phyloP scores from a whole-genome alignment of 73 alveolate genomes.

The Symbiodinium natans region DNA sequence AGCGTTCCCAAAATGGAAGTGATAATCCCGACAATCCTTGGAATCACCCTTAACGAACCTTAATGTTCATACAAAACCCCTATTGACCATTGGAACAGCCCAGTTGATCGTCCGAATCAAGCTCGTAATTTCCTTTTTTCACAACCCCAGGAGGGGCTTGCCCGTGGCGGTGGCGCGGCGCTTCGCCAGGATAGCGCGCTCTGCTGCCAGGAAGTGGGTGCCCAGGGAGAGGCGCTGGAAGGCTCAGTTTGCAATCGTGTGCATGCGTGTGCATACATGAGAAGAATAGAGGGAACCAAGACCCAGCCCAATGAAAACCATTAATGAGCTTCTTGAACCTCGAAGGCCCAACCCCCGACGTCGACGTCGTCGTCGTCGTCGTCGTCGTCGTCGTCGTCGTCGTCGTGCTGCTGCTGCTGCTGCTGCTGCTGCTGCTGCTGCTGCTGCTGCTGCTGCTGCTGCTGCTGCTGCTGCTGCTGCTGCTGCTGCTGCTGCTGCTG shows the following conservation, averaged over 20 bases:
- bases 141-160: too few species aligned
- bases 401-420: not conserved
- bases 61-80: too few species aligned
- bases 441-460: not conserved
- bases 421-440: not conserved
- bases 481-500: not conserved
- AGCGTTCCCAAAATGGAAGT: too few species aligned
- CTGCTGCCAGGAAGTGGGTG: slow-evolving; percentile 25
- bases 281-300: not conserved
- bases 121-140: too few species aligned
- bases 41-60: too few species aligned
- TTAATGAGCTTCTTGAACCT: not conserved
- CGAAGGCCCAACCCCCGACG: not conserved
- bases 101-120: too few species aligned
- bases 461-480: not conserved
- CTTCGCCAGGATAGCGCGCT: not conserved
- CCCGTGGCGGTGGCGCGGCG: slow-evolving; percentile 11
- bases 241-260: not conserved
- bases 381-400: not conserved
- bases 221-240: slow-evolving; percentile 31
- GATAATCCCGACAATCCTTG: too few species aligned
- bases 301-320: not conserved
- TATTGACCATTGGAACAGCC: too few species aligned
- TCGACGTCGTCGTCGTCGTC: not conserved
- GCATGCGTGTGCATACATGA: not conserved